Base-by-base conservation (phyloP, 1,284 basidiomycete genomes). In the Heterobasidion occidentale region DNA sequence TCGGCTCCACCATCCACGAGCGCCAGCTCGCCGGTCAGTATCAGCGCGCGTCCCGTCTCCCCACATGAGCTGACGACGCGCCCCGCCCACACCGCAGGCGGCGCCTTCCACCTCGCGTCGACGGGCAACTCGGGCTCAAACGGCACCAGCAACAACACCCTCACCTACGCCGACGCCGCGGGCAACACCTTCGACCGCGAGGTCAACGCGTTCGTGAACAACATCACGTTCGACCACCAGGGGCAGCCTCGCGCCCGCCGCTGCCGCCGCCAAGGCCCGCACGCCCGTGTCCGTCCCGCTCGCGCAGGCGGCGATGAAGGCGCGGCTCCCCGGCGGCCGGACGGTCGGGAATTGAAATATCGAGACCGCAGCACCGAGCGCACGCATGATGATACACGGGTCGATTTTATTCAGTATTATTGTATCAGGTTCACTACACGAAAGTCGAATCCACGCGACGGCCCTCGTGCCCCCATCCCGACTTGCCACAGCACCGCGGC, bases 121-220 rank as follows among this genome's bases (percentile, higher is more conserved):
- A 69, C 70, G 0, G 79, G 81, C 6, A 84, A 83, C 67, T 74
- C 59, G 19, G 86, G 83, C 0, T 51, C 46, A 5, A 87, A 86
- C 58, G 87, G 86, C 45, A 86, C 83, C 2, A 88, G 74, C 67
- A 80, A 78, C 67, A 89, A 90, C 67, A 78, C 77, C 9, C 83
- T 90, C 68, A 70, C 66, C 48, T 91, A 90, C 63, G 60, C 66
- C 9, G 86, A 90, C 65, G 61, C 65, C 20, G 67, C 68, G 9
- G 83, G 82, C 49, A 85, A 89, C 68, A 86, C 85, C 0, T 90
- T 78, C 67, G 68, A 70, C 53, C 74, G 87, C 55, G 64, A 73
- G 35, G 86, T 91, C 55, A 74, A 80, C 58, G 82, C 84, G 2
- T 77, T 76, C 8, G 71, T 78, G 61, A 79, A 84, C 64, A 76